Evolutionary conservation across 1,284 basidiomycete species (phyloP).

Genomic region (Anthracocystis walkeri): DNA sequence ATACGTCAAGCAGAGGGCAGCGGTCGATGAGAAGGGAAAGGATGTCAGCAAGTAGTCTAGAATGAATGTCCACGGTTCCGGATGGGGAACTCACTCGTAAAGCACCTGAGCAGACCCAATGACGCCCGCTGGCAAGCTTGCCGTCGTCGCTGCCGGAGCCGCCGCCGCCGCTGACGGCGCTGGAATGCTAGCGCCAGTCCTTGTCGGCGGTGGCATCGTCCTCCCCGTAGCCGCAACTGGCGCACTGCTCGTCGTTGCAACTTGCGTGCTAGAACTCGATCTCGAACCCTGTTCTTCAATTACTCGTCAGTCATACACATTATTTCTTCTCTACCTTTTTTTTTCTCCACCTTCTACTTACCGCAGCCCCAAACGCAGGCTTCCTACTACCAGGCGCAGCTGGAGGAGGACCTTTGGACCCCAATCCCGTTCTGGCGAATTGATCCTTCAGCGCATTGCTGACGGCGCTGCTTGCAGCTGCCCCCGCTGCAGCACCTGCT

Average conservation of each 20-base stretch:
- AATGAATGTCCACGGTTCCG: too few relatives aligned
- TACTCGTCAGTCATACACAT: not conserved
- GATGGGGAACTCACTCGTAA: not conserved
- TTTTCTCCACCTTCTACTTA: not conserved
- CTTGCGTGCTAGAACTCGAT: constrained; percentile 1
- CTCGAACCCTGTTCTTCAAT: constrained; percentile 5
- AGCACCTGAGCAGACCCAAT: constrained; percentile 1
- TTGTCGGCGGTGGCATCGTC: constrained; percentile 24
- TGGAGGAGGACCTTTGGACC: constrained; percentile 21
- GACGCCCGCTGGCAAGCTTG: not conserved
- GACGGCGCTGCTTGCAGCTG: constrained; percentile 26
- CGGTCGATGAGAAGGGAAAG: not conserved
- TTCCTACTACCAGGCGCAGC: constrained; percentile 19
- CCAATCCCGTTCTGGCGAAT: constrained; percentile 24
- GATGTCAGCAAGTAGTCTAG: not conserved
- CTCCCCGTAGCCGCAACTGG: constrained; percentile 1
- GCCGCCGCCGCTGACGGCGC: constrained; percentile 3
- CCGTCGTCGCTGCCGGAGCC: not conserved
- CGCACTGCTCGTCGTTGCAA: not conserved
- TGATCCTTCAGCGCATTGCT: constrained; percentile 31
- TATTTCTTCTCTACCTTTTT: too few relatives aligned
- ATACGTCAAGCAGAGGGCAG: too few relatives aligned
- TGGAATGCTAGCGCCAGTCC: constrained; percentile 18
- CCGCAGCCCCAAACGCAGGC: constrained; percentile 11
- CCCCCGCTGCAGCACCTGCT: constrained; percentile 34